Conservation (phyloP, 345 rosid genomes). For the Linum trigynum region DNA sequence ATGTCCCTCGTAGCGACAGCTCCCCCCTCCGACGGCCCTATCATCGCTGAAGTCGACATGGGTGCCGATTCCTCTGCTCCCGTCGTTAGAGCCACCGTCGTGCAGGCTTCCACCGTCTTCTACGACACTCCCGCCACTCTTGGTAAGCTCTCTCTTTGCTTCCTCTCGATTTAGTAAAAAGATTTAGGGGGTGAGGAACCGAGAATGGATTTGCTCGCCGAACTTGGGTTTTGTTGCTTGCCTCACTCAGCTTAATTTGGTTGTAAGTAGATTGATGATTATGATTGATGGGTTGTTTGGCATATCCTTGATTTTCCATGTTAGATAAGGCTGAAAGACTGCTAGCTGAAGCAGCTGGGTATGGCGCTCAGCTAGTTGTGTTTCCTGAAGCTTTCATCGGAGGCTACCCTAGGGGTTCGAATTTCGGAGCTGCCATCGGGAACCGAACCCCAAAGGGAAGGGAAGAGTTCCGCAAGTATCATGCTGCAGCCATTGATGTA, state of each 20-base stretch:
- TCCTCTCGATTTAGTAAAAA: not conserved
- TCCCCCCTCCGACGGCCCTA: slow-evolving; percentile 27
- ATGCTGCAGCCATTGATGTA: slow-evolving; percentile 74
- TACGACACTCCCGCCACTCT: slow-evolving; percentile 87
- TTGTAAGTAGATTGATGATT: not conserved
- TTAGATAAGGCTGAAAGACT: slow-evolving; percentile 86
- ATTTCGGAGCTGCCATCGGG: slow-evolving; percentile 64
- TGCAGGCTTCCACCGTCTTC: slow-evolving; percentile 86
- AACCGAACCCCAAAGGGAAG: slow-evolving; percentile 63
- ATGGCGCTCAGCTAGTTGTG: slow-evolving; percentile 76
- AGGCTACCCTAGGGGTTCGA: slow-evolving; percentile 86
- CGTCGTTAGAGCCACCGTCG: slow-evolving; percentile 77
- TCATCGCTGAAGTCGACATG: slow-evolving; percentile 78
- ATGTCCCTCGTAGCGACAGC: slow-evolving; percentile 46
- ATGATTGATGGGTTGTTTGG: not conserved
- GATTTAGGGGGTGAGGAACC: not conserved
- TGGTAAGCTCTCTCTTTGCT: slow-evolving; percentile 25
- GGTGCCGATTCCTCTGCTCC: slow-evolving; percentile 42
- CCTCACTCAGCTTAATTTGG: not conserved
- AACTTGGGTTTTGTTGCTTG: not conserved
- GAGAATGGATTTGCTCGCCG: too few species aligned
- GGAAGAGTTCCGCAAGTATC: slow-evolving; percentile 84
- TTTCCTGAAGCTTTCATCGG: slow-evolving; percentile 96
- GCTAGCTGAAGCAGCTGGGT: slow-evolving; percentile 71
- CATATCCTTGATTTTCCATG: not conserved